phyloP scores from a whole-genome alignment of 179 eudicot genomes.

The Nepenthes alata region DNA sequence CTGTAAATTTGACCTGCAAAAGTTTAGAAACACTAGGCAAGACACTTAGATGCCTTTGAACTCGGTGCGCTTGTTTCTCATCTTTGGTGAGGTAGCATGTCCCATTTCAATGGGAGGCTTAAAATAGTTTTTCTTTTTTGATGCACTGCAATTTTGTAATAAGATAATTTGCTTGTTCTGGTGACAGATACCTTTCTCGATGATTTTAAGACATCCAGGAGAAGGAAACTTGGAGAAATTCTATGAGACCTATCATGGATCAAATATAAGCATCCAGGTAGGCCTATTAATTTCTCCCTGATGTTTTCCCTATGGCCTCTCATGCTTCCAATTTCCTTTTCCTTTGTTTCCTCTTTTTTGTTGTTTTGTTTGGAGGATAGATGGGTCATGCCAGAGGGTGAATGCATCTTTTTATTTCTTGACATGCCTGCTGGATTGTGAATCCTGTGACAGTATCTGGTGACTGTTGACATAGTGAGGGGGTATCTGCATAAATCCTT shows the following conservation, averaged over 20 bases:
- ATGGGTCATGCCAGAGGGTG: too few relatives aligned
- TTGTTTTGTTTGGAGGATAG: too few relatives aligned
- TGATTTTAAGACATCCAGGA: constrained; percentile 32
- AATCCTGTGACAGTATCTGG: constrained; percentile 41
- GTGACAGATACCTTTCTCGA: constrained; percentile 60
- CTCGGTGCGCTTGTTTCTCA: too few relatives aligned
- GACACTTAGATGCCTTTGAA: too few relatives aligned
- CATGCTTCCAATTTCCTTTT: not conserved
- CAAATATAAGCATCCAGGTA: constrained; percentile 66
- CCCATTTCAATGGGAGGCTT: too few relatives aligned
- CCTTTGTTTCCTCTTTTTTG: not conserved
- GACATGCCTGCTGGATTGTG: constrained; percentile 2
- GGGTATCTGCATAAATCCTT: constrained; percentile 64
- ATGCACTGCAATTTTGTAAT: constrained; percentile 1
- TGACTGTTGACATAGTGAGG: constrained; percentile 45
- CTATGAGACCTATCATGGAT: constrained; percentile 71
- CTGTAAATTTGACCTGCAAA: too few relatives aligned
- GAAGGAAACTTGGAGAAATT: constrained; percentile 31
- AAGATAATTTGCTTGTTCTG: not conserved
- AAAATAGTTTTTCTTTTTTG: not conserved
- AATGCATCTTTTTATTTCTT: not conserved
- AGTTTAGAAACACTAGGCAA: too few relatives aligned
- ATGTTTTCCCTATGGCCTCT: not conserved
- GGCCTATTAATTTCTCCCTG: not conserved
- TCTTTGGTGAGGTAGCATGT: too few relatives aligned